Conservation (phyloP, 768 basidiomycete genomes). For the Dendrothele bispora region DNA sequence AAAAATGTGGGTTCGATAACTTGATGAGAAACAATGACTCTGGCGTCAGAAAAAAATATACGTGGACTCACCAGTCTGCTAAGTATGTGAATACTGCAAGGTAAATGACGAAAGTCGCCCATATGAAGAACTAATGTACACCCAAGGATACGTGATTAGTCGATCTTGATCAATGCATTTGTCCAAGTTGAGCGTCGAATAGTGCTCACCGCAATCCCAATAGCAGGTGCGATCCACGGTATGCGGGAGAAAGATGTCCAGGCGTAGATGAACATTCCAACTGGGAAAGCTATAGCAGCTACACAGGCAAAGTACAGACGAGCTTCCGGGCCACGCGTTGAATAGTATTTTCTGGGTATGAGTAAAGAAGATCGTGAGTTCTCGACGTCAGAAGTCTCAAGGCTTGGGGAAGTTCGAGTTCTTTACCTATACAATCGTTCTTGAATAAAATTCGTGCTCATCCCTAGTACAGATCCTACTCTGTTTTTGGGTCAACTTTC, state of each 20-base stretch:
- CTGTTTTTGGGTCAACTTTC: conserved; percentile 29
- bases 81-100: conserved; percentile 60
- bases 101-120: conserved; percentile 55
- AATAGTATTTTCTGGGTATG: conserved; percentile 28
- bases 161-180: background rate
- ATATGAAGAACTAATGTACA: conserved; percentile 47
- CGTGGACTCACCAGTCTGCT: conserved; percentile 55
- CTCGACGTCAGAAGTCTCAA: background rate
- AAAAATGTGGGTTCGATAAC: no score
- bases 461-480: conserved; percentile 54
- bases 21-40: background rate
- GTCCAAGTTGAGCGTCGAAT: background rate
- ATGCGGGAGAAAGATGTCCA: conserved; percentile 59
- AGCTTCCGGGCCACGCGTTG: conserved; percentile 50
- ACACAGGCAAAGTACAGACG: conserved; percentile 58
- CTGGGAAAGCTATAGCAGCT: conserved; percentile 53
- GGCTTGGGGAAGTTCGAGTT: background rate
- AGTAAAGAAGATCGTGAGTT: no score
- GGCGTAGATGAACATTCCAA: conserved; percentile 71
- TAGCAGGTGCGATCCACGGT: conserved; percentile 60
- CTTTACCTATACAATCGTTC: conserved; percentile 50
- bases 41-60: background rate
- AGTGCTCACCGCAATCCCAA: conserved; percentile 47
- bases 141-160: no score
- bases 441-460: conserved; percentile 45